Evolutionary conservation across 768 basidiomycete genomes (phyloP).

Genomic region (Russula ochroleuca): DNA sequence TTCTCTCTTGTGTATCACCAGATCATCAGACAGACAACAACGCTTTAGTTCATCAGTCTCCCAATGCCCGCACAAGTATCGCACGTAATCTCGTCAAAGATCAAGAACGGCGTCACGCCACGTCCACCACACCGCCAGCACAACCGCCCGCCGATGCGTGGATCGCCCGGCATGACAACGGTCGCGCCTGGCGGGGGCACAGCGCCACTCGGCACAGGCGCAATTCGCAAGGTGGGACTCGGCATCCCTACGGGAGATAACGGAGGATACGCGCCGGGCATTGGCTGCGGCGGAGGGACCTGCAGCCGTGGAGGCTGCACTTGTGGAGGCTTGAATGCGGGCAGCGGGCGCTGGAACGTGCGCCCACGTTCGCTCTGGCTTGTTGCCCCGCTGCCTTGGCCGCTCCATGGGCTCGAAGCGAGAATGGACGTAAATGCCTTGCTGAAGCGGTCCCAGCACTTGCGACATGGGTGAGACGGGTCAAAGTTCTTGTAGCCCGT

Average conservation of each 20-base stretch:
- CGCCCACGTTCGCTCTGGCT: constrained; percentile 10
- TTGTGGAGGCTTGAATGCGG: constrained; percentile 23
- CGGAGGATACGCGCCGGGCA: constrained; percentile 5
- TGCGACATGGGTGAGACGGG: constrained; percentile 60
- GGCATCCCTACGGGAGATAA: too few species aligned
- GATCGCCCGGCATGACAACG: constrained; percentile 60
- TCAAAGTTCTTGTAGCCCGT: constrained; percentile 69
- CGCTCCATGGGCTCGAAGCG: constrained; percentile 46
- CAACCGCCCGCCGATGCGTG: constrained; percentile 58
- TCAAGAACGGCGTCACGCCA: constrained; percentile 48
- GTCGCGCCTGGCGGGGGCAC: constrained; percentile 41
- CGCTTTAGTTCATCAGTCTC: constrained; percentile 33
- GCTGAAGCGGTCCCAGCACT: constrained; percentile 70
- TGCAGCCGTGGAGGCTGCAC: constrained; percentile 12
- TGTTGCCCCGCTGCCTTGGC: background rate
- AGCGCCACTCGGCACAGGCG: constrained; percentile 28
- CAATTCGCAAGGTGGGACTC: constrained; percentile 3
- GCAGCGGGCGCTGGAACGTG: constrained; percentile 28
- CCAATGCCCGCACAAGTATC: constrained; percentile 60
- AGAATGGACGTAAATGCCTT: constrained; percentile 59
- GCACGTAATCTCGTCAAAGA: constrained; percentile 55
- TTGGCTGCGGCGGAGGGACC: background rate
- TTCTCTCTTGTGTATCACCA: background rate
- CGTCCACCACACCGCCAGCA: constrained; percentile 65
- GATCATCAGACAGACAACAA: background rate